Evolutionary conservation across 192 early-diverging fungal species (phyloP).

Genomic region (Coemansia sp.): DNA sequence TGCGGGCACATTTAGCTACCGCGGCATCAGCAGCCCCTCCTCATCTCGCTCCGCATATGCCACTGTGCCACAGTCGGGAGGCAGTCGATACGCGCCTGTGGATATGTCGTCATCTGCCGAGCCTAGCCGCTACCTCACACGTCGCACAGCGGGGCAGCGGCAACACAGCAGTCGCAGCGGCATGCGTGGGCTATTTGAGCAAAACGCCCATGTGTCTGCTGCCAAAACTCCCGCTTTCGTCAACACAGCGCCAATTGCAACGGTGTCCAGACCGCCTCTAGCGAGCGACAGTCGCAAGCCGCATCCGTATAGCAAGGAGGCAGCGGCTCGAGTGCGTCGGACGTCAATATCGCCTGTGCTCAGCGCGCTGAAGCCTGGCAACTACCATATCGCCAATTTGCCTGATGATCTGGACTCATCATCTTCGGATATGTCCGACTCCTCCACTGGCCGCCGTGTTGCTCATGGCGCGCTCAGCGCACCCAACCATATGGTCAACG

Average conservation of each 20-base stretch:
- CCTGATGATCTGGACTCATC: conserved; percentile 42
- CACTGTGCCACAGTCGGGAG: neutral
- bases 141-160: neutral
- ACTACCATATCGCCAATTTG: conserved; percentile 52
- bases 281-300: neutral
- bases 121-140: neutral
- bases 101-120: neutral
- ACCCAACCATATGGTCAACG: neutral
- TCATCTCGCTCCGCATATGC: neutral
- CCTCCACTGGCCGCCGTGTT: neutral
- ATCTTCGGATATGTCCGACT: conserved; percentile 18
- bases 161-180: conserved; percentile 2
- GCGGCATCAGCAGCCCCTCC: conserved; percentile 4
- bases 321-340: conserved; percentile 9
- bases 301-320: neutral
- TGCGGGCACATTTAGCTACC: conserved; percentile 9
- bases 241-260: neutral
- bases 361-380: conserved; percentile 41
- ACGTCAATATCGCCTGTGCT: conserved; percentile 47
- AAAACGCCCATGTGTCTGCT: neutral
- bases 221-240: neutral
- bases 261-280: neutral
- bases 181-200: conserved; percentile 6
- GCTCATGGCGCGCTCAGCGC: neutral
- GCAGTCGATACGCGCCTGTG: neutral